Evolutionary conservation across 768 basidiomycete genomes (phyloP), one percentile per base, ranked within the genome.

Genomic region (Pulveroboletus frians): DNA sequence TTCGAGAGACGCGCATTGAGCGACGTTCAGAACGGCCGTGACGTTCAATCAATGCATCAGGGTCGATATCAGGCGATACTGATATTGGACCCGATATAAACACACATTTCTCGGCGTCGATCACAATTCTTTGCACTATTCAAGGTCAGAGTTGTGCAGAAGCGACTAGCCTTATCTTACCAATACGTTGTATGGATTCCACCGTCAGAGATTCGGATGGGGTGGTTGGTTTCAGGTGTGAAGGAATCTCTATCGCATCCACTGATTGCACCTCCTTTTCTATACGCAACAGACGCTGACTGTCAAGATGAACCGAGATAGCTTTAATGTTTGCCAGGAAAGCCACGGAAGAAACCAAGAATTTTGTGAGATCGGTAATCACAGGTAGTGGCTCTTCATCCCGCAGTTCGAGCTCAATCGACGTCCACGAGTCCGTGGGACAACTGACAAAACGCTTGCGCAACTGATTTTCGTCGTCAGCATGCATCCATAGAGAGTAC

Each of bases 311-410:
- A 35, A 57, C 13, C 9, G 39, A 52, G 35, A 57, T 39, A 4
- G 35, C 38, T 5, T 23, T 3, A 8, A 57, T 44, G 21, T 41
- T 47, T 5, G 34, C 6, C 11, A 56, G 35, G 13, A 56, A 45
- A 20, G 55, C 38, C 4, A 56, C 23, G 1, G 55, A 56, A 34
- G 55, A 56, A 31, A 56, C 38, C 2, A 56, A 26, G 34, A 56
- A 56, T 20, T 20, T 57, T 9, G 55, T 13, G 13, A 52, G 54
- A 43, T 58, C 43, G 3, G 23, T 9, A 9, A 57, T 40, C 4
- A 35, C 9, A 1, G 56, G 56, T 0, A 53, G 30, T 18, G 17
- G 32, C 13, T 58, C 56, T n/a, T 36, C 39, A 1, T 9, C n/a
- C n/a, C 15, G 27, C 29, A 57, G 13, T 14, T 58, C 34, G 10